phyloP scores from a whole-genome alignment of 192 early-diverging fungal genomes.

The Coemansia sp. region DNA sequence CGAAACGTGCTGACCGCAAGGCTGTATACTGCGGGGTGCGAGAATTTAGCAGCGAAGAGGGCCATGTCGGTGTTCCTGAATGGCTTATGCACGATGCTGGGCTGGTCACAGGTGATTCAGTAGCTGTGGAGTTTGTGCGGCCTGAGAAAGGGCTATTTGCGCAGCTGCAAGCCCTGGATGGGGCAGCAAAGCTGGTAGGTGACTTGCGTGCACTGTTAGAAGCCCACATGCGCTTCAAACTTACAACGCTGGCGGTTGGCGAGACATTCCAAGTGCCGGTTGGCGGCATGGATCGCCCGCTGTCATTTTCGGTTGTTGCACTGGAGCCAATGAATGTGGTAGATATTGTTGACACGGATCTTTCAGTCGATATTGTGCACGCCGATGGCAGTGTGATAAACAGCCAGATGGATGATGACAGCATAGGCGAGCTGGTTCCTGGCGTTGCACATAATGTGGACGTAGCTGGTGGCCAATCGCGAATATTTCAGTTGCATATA shows the following conservation, averaged over 20 bases:
- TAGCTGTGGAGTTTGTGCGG: slow-evolving; percentile 58
- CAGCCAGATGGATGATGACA: not conserved
- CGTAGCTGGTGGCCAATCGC: not conserved
- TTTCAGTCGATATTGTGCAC: slow-evolving; percentile 76
- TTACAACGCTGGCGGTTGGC: slow-evolving; percentile 69
- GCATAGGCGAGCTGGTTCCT: slow-evolving; percentile 12
- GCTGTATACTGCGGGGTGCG: slow-evolving; percentile 61
- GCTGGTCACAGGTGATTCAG: slow-evolving; percentile 45
- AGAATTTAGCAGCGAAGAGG: slow-evolving; percentile 67
- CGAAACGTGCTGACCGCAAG: not conserved
- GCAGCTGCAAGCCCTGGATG: slow-evolving; percentile 58
- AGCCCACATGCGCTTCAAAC: slow-evolving; percentile 62
- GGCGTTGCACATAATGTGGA: not conserved
- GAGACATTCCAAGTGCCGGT: slow-evolving; percentile 62
- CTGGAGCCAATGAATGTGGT: slow-evolving; percentile 68
- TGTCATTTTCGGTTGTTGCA: slow-evolving; percentile 63
- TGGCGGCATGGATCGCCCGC: slow-evolving; percentile 38
- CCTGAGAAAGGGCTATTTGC: slow-evolving; percentile 69
- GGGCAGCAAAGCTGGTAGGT: slow-evolving; percentile 3
- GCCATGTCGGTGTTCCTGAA: slow-evolving; percentile 46
- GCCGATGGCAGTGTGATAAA: slow-evolving; percentile 8
- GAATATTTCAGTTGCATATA: slow-evolving; percentile 15
- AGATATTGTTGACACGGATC: slow-evolving; percentile 74
- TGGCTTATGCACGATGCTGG: slow-evolving; percentile 58
- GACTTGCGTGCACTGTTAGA: slow-evolving; percentile 65